Evolutionary conservation across 768 basidiomycete species (phyloP).

Genomic region (Suillus lakei): DNA sequence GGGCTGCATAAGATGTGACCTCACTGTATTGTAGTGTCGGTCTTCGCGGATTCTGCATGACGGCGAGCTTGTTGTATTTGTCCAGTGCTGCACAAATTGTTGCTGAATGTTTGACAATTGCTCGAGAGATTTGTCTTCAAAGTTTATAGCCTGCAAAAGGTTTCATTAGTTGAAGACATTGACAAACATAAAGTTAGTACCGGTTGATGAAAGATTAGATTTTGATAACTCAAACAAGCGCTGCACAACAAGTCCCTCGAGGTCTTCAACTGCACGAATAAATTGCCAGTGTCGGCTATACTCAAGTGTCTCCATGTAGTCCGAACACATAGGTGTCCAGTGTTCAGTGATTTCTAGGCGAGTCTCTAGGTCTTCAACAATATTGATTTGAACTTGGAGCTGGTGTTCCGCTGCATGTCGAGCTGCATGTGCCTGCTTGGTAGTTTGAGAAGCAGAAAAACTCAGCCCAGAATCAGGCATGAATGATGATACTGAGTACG

Average conservation of each 20-base stretch:
- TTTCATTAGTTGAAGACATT: too few species aligned
- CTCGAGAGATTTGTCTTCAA: slow-evolving; percentile 38
- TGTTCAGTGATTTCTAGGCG: too few species aligned
- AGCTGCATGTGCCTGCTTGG: too few species aligned
- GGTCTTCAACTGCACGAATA: slow-evolving; percentile 8
- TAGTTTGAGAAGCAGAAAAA: too few species aligned
- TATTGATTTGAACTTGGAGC: too few species aligned
- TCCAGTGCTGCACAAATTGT: slow-evolving; percentile 38
- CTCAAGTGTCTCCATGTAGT: not conserved
- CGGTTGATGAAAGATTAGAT: slow-evolving; percentile 40
- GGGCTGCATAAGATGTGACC: slow-evolving; percentile 22
- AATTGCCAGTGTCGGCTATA: slow-evolving; percentile 19
- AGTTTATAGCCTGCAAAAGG: slow-evolving; percentile 38
- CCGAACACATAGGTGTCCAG: not conserved
- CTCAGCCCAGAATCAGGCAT: too few species aligned
- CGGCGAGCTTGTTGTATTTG: slow-evolving; percentile 37
- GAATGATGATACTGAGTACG: too few species aligned
- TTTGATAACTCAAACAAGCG: slow-evolving; percentile 44
- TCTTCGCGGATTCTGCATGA: slow-evolving; percentile 11
- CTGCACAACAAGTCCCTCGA: slow-evolving; percentile 15
- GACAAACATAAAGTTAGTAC: slow-evolving; percentile 19
- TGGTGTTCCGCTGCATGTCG: too few species aligned
- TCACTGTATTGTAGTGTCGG: slow-evolving; percentile 24
- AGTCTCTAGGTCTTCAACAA: too few species aligned
- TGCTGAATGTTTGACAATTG: slow-evolving; percentile 32